Evolutionary conservation across 164 flowering plant species (phyloP), one percentile per base, ranked within the genome.

Genomic region (Magnolia officinalis): DNA sequence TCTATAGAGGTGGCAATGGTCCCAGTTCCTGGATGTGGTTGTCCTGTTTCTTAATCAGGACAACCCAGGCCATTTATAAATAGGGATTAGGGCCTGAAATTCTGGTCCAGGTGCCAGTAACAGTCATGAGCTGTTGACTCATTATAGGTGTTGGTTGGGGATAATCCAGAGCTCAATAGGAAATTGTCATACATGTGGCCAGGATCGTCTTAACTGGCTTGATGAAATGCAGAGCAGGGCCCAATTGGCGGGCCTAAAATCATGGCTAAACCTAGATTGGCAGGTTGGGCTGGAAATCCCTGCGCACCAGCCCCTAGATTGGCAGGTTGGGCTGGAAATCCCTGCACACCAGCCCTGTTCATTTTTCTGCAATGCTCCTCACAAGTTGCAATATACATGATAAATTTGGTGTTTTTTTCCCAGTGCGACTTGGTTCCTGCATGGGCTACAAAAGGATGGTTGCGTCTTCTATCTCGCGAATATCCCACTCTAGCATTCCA

Each of bases 381-480:
- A 5, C 45, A 37, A 37, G 45, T 37, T 55, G 18, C 16, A 16
- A 55, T 55, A 55, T 10, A 55, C 61, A 55, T 55, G 61, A 11
- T 55, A 55, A 55, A 55, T 55, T 55, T 11, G 13, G 61, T 69
- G 50, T 24, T 26, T 67, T 71, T 61, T 73, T 55, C 29, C 24
- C 86, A 95, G 98, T 94, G 99, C 82, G 99, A 96, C 84, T 83
- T 96, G 78, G 84, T 95, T 78, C 99, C 99, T 59, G 96, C 98
- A 26, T 96, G 98, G 99, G 97, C 90, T 70, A 93, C 98, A 64
- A 96, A 92, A 85, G 97, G 95, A 73, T 96, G 99, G 99, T 92
- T 96, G 63, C 87, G 95, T 64, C 84, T 88, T 14, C 85, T 96
- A 75, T 93, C 98, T 2, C 91, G 86, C 81, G 98, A 94, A 78